Conservation (phyloP, 75 land plant genomes). For the Selaginella tamariscina region DNA sequence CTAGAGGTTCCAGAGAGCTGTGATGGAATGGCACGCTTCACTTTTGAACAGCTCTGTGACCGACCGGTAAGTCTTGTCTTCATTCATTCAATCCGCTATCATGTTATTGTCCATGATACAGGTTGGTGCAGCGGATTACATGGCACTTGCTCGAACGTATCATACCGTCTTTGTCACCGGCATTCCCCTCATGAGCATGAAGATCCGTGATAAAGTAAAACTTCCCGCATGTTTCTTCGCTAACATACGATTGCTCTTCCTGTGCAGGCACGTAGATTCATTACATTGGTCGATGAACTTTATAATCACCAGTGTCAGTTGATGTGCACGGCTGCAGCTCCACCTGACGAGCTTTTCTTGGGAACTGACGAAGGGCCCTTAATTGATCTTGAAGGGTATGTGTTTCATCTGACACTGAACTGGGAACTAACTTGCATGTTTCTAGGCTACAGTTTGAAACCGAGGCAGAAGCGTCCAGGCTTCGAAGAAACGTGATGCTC, state of each 20-base stretch:
- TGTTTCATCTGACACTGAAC: neutral
- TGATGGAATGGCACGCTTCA: constrained; percentile 75
- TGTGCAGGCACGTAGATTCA: constrained; percentile 86
- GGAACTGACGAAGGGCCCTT: constrained; percentile 92
- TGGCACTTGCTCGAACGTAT: constrained; percentile 75
- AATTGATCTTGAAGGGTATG: constrained; percentile 86
- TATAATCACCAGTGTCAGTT: constrained; percentile 92
- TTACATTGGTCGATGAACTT: constrained; percentile 87
- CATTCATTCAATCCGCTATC: neutral
- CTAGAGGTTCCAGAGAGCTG: constrained; percentile 75
- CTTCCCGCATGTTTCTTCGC: neutral
- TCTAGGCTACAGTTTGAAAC: constrained; percentile 97
- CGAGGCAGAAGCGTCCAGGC: constrained; percentile 61
- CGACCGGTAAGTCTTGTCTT: constrained; percentile 45
- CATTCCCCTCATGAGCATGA: constrained; percentile 95
- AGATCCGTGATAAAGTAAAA: constrained; percentile 77
- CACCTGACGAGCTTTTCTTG: constrained; percentile 85
- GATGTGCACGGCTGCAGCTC: constrained; percentile 64
- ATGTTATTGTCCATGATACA: constrained; percentile 20
- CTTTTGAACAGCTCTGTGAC: constrained; percentile 88
- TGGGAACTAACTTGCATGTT: neutral
- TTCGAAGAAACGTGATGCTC: constrained; percentile 61
- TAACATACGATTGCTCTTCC: neutral
- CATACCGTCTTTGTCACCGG: constrained; percentile 86
- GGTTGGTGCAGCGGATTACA: constrained; percentile 97